Evolutionary conservation across 352 stramenopile species (phyloP), one percentile per base, ranked within the genome.

Genomic region (Pythium scleroteichum): DNA sequence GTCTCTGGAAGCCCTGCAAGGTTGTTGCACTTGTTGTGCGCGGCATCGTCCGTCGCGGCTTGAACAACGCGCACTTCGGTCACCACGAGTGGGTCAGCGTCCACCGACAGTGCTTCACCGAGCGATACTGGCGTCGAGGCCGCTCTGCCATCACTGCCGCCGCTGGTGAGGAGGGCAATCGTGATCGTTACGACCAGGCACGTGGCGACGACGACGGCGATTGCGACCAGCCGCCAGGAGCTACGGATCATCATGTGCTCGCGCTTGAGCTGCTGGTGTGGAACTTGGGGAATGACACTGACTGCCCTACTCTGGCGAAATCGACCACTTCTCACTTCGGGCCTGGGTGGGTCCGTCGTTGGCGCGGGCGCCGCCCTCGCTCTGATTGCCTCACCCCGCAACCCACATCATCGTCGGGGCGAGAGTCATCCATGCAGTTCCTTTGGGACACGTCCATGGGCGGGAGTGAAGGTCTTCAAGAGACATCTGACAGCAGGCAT

Each of bases 11-110:
- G 10, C 5, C 29, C 29, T 20, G 33, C 23, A 3, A 65, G 24
- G 2, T 38, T 22, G 47, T 4, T 50, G 61, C 61, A 68, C 20
- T 20, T 2, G 19, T 57, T 53, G 4, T 35, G 33, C 14, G 61
- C 53, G 13, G 8, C 46, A 12, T 48, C 42, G 45, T 62, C 52
- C 2, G 24, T 63, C 1, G 53, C 8, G 17, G 19, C 54, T 20
- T 69, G 14, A 2, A 64, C 54, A 0, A 69, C 26, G n/a, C 54
- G 62, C 13, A 69, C 14, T 2, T 53, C 53, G 1, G 49, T 59
- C 29, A 63, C 48, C 8, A 53, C 53, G 10, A 68, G 53, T 29
- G 61, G 46, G 14, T 67, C 59, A 4, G 29, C 24, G 33, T 22
- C 49, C 12, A 56, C 19, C 12, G 33, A 12, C 2, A 56, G 20